A percentile compares a stretch with the other conserved stretches of the same genome.
phyloP scores from a whole-genome alignment of 192 early-diverging fungal species.

The Gamsiella multidivaricata region DNA sequence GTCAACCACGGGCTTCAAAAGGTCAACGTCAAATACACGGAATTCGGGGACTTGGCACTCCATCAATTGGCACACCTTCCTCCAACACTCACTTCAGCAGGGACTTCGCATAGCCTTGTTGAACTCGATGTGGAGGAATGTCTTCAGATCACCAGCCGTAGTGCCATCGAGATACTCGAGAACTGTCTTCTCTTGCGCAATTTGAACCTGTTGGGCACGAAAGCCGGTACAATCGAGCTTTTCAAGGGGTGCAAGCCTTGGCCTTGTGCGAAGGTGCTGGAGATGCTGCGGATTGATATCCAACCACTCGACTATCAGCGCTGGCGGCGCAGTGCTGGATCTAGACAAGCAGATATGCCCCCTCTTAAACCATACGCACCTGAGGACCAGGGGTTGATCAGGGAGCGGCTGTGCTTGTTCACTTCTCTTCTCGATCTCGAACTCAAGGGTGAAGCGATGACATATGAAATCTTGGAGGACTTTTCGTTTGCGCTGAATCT shows the following conservation, averaged over 20 bases:
- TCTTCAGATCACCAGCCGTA: background rate
- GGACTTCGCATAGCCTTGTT: background rate
- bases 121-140: background rate
- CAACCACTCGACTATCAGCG: background rate
- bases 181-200: background rate
- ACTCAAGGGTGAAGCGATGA: background rate
- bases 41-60: background rate
- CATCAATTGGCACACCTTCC: background rate
- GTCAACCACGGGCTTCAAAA: background rate
- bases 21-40: background rate
- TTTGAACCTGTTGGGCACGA: background rate
- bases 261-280: background rate
- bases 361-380: background rate
- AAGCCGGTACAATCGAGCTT: constrained; percentile 10
- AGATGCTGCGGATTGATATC: background rate
- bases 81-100: background rate
- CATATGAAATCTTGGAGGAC: background rate
- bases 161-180: background rate
- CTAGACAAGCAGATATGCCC: background rate
- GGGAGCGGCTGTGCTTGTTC: background rate
- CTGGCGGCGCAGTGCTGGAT: background rate
- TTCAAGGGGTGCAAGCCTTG: constrained; percentile 7
- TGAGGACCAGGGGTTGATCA: background rate
- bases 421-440: background rate
- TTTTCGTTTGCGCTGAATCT: background rate